Conservation (phyloP, 176 grass and related monocot species). For the bread wheat (Triticum aestivum) region IWGSC_CS_RefSeq_v2.1 NC_057794.1:443597449-443597948, state of each 20-base stretch:
- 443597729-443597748: constrained; percentile 69
- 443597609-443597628: background rate
- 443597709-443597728: constrained; percentile 68
- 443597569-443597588: background rate
- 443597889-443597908: background rate
- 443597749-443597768: constrained; percentile 46
- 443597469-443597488: background rate
- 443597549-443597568: background rate
- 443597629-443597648: background rate
- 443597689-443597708: constrained; percentile 28
- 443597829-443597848: constrained; percentile 44
- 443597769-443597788: constrained; percentile 44
- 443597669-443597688: background rate
- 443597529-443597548: background rate
- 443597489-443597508: background rate
- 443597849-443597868: background rate
- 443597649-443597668: background rate
- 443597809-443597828: constrained; percentile 58
- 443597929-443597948: background rate
- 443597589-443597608: background rate
- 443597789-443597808: constrained; percentile 48
- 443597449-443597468: background rate
- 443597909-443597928: background rate
- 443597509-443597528: background rate
- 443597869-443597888: background rate